Evolutionary conservation across 2,329 filamentous ascomycete genomes (phyloP).

Genomic region (Chaetomium globosum): DNA sequence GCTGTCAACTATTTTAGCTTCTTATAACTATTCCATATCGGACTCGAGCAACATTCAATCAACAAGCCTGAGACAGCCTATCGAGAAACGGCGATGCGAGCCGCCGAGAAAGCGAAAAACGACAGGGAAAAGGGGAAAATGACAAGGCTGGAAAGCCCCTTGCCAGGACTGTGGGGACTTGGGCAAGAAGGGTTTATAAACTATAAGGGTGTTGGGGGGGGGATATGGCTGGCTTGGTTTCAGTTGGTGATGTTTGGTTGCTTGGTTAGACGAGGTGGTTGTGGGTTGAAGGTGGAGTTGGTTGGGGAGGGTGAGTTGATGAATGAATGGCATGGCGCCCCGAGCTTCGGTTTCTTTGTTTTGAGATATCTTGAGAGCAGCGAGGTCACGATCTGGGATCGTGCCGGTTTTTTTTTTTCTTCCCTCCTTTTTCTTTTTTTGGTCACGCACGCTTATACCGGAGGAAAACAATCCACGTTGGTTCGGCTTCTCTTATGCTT

Average conservation of each 20-base stretch:
- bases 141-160: neutral
- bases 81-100: neutral
- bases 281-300: neutral
- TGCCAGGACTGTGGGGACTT: neutral
- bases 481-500: slow-evolving; percentile 1
- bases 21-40: neutral
- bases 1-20: neutral
- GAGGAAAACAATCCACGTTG: neutral
- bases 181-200: neutral
- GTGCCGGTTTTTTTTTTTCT: neutral
- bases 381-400: slow-evolving; percentile 14
- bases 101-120: neutral
- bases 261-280: neutral
- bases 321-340: neutral
- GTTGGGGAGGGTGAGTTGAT: neutral
- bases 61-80: neutral
- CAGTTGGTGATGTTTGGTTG: neutral
- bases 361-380: neutral
- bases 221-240: neutral
- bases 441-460: neutral
- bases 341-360: neutral
- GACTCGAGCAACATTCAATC: neutral
- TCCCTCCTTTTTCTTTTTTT: neutral
- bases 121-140: slow-evolving; percentile 6
- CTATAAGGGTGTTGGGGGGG: too few species aligned